Percentiles rank a stretch among this genome's conserved stretches.
These are phyloP conservation scores for Coemansia sp. DNA, from an alignment of 192 early-diverging fungal genomes.

Conservation along the genomic window DNA sequence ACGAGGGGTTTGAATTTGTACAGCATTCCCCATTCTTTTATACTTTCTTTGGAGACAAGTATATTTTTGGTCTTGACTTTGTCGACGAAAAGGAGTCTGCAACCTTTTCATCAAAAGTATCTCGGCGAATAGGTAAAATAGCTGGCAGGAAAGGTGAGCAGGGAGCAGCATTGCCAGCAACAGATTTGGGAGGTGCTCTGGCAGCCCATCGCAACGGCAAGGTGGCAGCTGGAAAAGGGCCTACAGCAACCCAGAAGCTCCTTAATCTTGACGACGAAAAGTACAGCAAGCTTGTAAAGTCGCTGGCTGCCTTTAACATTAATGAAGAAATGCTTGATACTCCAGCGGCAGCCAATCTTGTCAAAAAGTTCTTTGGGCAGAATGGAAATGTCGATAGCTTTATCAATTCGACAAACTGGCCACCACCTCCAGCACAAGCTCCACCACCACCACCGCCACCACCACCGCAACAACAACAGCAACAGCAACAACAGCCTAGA, in stretches of 20 bases:
- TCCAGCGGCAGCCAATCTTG: constrained; percentile 65
- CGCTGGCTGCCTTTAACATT: constrained; percentile 67
- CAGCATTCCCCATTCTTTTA: constrained; percentile 68
- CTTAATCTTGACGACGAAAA: constrained; percentile 69
- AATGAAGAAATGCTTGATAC: constrained; percentile 64
- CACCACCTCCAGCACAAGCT: constrained; percentile 18
- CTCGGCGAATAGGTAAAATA: constrained; percentile 21
- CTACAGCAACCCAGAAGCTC: constrained; percentile 64
- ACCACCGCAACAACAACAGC: constrained; percentile 23
- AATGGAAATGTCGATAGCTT: constrained; percentile 61
- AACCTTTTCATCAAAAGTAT: constrained; percentile 65
- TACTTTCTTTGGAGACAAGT: constrained; percentile 69
- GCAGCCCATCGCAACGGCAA: constrained; percentile 1
- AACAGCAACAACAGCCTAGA: not conserved
- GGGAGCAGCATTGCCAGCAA: constrained; percentile 16
- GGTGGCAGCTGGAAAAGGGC: constrained; percentile 19
- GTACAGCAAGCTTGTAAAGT: constrained; percentile 70
- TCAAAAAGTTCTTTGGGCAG: constrained; percentile 67
- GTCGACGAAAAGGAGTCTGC: constrained; percentile 66
- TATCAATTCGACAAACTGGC: constrained; percentile 37
- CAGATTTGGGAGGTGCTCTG: constrained; percentile 7
- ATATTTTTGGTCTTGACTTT: constrained; percentile 71
- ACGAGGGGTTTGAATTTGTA: constrained; percentile 67
- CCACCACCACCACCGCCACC: constrained; percentile 40
- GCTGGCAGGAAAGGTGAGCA: constrained; percentile 23